Base-by-base conservation (phyloP, 257 asterid species). In the Eustoma russellianum region DNA sequence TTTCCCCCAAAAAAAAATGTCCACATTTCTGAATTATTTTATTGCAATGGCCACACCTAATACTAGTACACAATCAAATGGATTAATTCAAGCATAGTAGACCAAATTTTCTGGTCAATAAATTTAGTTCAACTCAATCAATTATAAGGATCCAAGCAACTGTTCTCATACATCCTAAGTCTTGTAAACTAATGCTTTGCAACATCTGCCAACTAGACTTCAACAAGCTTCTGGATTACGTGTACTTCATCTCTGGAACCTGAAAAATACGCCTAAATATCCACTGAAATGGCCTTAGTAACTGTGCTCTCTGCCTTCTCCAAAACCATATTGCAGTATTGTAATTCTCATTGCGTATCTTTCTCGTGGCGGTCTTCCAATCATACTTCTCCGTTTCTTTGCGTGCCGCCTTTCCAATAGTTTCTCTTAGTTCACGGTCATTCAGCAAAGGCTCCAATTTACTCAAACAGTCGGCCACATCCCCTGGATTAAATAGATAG, bases 311-410 rank as follows among this genome's bases (percentile, higher is more conserved):
- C 67, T 82, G 79, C 85, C 74, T 82, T 77, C 77, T 78, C 96
- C 98, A 90, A 74, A 82, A 90, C 94, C 96, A 79, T 43, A 87
- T 80, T 28, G 98, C 96, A 1, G 90, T 94, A 11, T 61, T 83
- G 50, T 90, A 90, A 34, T 90, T 80, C 55, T 86, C 95, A 17
- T 86, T 86, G 5, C 96, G 83, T 46, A 90, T 86, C 66, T 74
- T 82, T 50, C 65, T 38, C 4, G 99, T 92, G 19, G 99, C 99
- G 5, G 95, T 93, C 72, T 80, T 81, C 99, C 99, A 92, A 56
- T 83, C 97, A 14, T 76, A 81, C 75, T 88, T 88, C 84, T 83
- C 95, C 85, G 70, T 81, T 63, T 92, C 99, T 3, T 59, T 62
- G 0, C 99, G 83, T 1, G 99, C 99, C 0, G 93, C 94, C 54